Conservation (phyloP, 345 rosid species). For the Hevea brasiliensis region DNA sequence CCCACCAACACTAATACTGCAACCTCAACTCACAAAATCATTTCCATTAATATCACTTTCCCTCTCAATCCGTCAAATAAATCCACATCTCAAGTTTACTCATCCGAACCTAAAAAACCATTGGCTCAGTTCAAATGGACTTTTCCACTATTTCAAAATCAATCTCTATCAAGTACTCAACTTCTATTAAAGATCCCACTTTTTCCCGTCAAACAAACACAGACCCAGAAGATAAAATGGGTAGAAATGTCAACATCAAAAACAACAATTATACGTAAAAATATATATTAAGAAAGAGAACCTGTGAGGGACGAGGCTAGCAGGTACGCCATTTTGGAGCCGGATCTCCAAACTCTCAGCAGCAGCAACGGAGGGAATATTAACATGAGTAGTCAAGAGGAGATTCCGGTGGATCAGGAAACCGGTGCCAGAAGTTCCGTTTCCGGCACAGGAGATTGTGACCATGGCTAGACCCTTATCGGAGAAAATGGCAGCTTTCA, state of each 20-base stretch:
- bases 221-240: neutral
- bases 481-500: conserved; percentile 73
- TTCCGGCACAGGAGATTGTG: conserved; percentile 46
- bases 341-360: conserved; percentile 80
- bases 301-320: conserved; percentile 84
- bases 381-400: conserved; percentile 75
- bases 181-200: neutral
- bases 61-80: neutral
- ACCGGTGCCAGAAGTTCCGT: conserved; percentile 56
- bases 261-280: neutral
- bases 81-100: conserved; percentile 6
- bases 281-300: too few species aligned
- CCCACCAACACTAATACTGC: neutral
- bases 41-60: neutral
- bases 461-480: conserved; percentile 61
- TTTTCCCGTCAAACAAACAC: neutral
- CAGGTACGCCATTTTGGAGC: conserved; percentile 65
- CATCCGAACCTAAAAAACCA: neutral
- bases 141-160: neutral
- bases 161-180: neutral
- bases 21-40: neutral
- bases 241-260: neutral
- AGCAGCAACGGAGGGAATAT: conserved; percentile 75
- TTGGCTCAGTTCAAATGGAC: neutral
- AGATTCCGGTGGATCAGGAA: conserved; percentile 89